These are phyloP conservation scores for Polyrhizophydium stewartii DNA, from an alignment of 371 early-diverging fungal genomes.

Conservation along the genomic window DNA sequence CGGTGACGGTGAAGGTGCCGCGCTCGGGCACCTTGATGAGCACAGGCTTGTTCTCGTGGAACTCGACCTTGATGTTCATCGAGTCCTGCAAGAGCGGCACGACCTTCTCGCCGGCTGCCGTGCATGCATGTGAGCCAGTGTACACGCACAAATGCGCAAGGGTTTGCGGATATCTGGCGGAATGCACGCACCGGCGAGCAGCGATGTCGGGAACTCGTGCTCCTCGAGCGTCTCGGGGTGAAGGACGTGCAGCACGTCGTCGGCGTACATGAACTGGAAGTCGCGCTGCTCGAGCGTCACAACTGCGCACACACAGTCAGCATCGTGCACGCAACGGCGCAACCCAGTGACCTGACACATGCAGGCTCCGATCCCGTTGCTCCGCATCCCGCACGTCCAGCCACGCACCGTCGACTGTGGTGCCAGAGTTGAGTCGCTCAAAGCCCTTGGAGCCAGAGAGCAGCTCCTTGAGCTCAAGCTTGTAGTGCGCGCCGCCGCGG, in stretches of 20 bases:
- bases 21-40: conserved; percentile 48
- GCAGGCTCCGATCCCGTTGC: no score
- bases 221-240: conserved; percentile 71
- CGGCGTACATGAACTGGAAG: conserved; percentile 69
- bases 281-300: conserved; percentile 59
- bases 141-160: background rate
- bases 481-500: conserved; percentile 35
- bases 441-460: conserved; percentile 46
- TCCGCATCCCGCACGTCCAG: background rate
- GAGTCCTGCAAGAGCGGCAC: conserved; percentile 47
- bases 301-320: conserved; percentile 18
- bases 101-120: conserved; percentile 21
- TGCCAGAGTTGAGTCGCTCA: conserved; percentile 62
- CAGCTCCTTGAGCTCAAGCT: conserved; percentile 66
- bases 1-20: conserved; percentile 43
- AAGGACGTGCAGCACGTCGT: conserved; percentile 60
- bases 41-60: conserved; percentile 49
- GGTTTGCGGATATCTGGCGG: background rate
- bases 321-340: no score
- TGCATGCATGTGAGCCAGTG: background rate
- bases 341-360: no score
- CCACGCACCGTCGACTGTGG: conserved; percentile 53
- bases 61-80: conserved; percentile 48
- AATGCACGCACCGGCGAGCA: conserved; percentile 50
- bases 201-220: conserved; percentile 49